A percentile compares a stretch with the other conserved stretches of the same genome.
Conservation (phyloP, 176 grass and related monocot species). For the Carex kokanica region DNA sequence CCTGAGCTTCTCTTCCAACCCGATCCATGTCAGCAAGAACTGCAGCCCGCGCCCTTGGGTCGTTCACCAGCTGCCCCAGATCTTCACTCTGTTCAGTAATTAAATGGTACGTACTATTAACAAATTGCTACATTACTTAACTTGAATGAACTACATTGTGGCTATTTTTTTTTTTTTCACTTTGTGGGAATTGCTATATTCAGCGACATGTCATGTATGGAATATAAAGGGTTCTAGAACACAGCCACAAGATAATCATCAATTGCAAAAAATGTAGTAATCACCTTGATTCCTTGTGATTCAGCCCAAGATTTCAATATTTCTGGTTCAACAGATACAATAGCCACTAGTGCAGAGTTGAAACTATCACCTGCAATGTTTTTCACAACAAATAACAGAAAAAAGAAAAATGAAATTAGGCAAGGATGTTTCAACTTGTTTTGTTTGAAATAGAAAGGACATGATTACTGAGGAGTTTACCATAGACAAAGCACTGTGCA, state of each 20-base stretch:
- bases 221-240: neutral
- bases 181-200: neutral
- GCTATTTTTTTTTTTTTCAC: neutral
- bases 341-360: slow-evolving; percentile 71
- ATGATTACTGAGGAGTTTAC: slow-evolving; percentile 36
- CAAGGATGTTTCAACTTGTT: neutral
- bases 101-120: neutral
- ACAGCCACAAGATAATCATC: neutral
- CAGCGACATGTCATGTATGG: neutral
- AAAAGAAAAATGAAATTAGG: neutral
- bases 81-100: slow-evolving; percentile 57
- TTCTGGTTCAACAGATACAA: slow-evolving; percentile 69
- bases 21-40: slow-evolving; percentile 81
- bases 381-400: slow-evolving; percentile 14
- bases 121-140: neutral
- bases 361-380: slow-evolving; percentile 77
- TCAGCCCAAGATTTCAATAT: slow-evolving; percentile 75
- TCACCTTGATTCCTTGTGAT: slow-evolving; percentile 77
- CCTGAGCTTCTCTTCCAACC: slow-evolving; percentile 81
- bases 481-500: slow-evolving; percentile 86
- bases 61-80: slow-evolving; percentile 46
- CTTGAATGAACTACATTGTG: neutral
- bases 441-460: neutral
- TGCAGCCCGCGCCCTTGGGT: slow-evolving; percentile 56
- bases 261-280: neutral